Conservation (phyloP, 805 yeast genomes). For the Saccharomycopsis babjevae region DNA sequence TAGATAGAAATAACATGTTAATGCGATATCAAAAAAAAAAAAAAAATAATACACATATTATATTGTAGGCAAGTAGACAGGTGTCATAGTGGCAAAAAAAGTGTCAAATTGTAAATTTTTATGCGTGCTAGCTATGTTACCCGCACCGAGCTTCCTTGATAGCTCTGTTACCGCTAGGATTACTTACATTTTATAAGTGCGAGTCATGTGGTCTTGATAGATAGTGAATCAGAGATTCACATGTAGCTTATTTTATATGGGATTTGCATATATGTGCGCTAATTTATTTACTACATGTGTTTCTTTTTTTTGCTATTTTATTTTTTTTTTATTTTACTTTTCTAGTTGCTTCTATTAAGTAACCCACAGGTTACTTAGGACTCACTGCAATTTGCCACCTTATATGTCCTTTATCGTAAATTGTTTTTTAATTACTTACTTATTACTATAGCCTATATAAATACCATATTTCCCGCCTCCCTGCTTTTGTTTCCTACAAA, state of each 20-base stretch:
- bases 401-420: background rate
- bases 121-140: background rate
- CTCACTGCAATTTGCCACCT: background rate
- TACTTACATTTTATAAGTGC: background rate
- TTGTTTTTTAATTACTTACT: background rate
- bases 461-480: background rate
- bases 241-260: background rate
- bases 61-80: no score
- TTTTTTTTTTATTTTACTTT: no score
- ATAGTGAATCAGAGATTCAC: background rate
- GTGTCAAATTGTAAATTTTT: background rate
- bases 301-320: no score
- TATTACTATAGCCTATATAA: background rate
- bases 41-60: no score
- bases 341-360: no score
- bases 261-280: no score
- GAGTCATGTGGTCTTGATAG: background rate
- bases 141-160: background rate
- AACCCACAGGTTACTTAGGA: no score
- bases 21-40: background rate
- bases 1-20: background rate
- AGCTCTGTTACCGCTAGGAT: background rate
- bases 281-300: no score
- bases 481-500: background rate
- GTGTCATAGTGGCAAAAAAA: background rate